Evolutionary conservation across 805 yeast species (phyloP), one percentile per base, ranked within the genome.

Genomic region (Ogataea allantospora): DNA sequence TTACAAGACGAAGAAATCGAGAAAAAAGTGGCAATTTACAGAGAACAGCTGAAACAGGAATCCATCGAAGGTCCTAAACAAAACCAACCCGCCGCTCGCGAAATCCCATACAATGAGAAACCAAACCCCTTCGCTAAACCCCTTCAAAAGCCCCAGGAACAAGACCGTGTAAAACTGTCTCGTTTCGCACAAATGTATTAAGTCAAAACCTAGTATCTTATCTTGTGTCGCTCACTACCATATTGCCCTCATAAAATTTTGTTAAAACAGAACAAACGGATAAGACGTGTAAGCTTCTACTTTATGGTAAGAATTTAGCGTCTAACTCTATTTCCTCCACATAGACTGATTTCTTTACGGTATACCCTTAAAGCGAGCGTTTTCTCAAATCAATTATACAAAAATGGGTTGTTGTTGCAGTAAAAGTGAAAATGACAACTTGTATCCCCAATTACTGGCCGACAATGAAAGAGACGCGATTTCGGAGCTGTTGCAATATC

Each of bases 391-490:
- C 19, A 23, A 13, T 5, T 1, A 29, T 25, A 16, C 15, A 15
- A 48, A 12, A 17, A 75, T 75, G 81, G 81, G 81, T 47, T 58
- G 61, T 38, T 71, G 80, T 52, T 71, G 74, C 48, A 72, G 79
- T 57, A 43, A 58, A 61, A 46, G 58, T 31, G 73, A 69, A 35
- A 66, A 75, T 33, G 80, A 77, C 46, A 78, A 77, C 52, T 66
- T 75, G 46, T 82, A 75, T 67, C 91, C 84, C 46, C 95, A 91
- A 26, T 70, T 87, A 36, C 68, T 93, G 40, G 97, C 96, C 8
- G 98, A 93, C 55, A 88, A 91, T 58, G 99, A 93, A 66, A 76
- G 99, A 44, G 96, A 88, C 54, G 99, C 99, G 20, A 95, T 93
- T 31, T 81, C 96, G 6, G 86, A 91, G 2, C 70, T 93, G 39